Percentiles rank a stretch among this genome's conserved stretches.
phyloP scores from a whole-genome alignment of 2,329 filamentous ascomycete genomes.

The Alternaria conjuncta region DNA sequence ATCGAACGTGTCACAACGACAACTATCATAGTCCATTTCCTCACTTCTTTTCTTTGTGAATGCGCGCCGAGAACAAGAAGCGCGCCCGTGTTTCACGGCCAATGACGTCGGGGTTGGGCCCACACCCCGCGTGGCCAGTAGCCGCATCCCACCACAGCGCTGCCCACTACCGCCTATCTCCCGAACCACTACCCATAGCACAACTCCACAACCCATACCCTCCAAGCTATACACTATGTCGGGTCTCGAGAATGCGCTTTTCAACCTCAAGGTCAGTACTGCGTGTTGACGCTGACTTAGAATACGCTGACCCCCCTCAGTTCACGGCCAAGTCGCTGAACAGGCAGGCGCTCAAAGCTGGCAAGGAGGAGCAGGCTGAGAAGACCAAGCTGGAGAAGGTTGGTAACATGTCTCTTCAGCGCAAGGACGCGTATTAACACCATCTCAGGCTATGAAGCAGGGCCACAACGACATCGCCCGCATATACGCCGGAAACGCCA shows the following conservation, averaged over 20 bases:
- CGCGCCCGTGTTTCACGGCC: conserved; percentile 1
- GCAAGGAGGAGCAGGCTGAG: conserved; percentile 66
- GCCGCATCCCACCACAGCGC: conserved; percentile 28
- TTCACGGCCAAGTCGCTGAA: conserved; percentile 70
- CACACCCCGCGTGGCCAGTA: conserved; percentile 35
- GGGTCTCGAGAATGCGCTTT: conserved; percentile 66
- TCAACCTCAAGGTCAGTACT: conserved; percentile 63
- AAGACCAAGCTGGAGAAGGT: conserved; percentile 69
- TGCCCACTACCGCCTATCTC: conserved; percentile 18
- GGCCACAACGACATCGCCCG: conserved; percentile 66
- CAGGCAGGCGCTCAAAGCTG: conserved; percentile 66
- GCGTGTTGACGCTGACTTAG: neutral
- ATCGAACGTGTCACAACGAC: neutral
- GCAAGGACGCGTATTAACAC: neutral
- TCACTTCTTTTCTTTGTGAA: conserved; percentile 9
- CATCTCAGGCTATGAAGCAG: conserved; percentile 62
- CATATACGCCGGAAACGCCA: conserved; percentile 68
- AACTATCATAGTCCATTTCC: neutral
- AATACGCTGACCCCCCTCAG: conserved; percentile 47
- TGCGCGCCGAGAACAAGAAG: conserved; percentile 1
- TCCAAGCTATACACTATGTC: conserved; percentile 55
- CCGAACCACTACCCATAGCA: conserved; percentile 16
- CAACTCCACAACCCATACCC: conserved; percentile 12
- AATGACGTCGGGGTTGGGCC: conserved; percentile 29
- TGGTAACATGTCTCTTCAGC: neutral